These are phyloP conservation scores for Fereydounia khargensis DNA, from an alignment of 1,284 basidiomycete species.

Conservation along the genomic window DNA sequence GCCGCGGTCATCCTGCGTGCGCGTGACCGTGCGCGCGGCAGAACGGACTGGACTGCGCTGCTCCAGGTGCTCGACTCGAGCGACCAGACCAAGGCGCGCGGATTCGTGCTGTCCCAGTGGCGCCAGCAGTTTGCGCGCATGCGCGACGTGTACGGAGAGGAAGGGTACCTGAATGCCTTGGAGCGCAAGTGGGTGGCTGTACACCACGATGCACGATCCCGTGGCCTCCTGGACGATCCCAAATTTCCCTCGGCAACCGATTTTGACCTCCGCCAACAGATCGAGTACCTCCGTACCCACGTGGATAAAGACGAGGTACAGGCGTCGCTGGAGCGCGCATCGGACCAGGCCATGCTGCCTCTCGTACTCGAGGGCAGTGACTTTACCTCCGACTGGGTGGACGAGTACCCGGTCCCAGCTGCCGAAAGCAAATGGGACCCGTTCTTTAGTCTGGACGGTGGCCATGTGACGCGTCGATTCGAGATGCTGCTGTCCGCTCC, in stretches of 20 bases:
- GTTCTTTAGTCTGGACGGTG: slow-evolving; percentile 12
- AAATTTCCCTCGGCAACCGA: slow-evolving; percentile 68
- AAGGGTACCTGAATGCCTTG: slow-evolving; percentile 73
- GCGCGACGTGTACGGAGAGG: slow-evolving; percentile 67
- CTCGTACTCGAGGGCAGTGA: slow-evolving; percentile 5
- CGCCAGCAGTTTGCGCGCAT: slow-evolving; percentile 64
- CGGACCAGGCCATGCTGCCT: slow-evolving; percentile 21
- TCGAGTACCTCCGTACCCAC: slow-evolving; percentile 71
- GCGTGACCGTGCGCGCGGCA: slow-evolving; percentile 66
- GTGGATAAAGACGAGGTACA: slow-evolving; percentile 71
- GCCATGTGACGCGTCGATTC: slow-evolving; percentile 13
- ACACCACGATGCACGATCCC: slow-evolving; percentile 71
- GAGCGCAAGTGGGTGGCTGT: slow-evolving; percentile 77
- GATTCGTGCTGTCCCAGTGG: slow-evolving; percentile 62
- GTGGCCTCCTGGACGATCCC: slow-evolving; percentile 69
- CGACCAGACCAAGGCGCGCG: slow-evolving; percentile 65
- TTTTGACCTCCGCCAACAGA: slow-evolving; percentile 73
- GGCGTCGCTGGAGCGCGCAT: slow-evolving; percentile 19
- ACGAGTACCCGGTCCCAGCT: slow-evolving; percentile 9
- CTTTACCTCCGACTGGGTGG: slow-evolving; percentile 28
- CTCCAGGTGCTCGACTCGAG: slow-evolving; percentile 64
- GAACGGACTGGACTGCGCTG: slow-evolving; percentile 70
- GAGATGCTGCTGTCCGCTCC: slow-evolving; percentile 12
- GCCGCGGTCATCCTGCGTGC: slow-evolving; percentile 76
- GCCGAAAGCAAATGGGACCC: slow-evolving; percentile 10